phyloP scores from a whole-genome alignment of 1,284 basidiomycete species.

The Puccinia polysora region DNA sequence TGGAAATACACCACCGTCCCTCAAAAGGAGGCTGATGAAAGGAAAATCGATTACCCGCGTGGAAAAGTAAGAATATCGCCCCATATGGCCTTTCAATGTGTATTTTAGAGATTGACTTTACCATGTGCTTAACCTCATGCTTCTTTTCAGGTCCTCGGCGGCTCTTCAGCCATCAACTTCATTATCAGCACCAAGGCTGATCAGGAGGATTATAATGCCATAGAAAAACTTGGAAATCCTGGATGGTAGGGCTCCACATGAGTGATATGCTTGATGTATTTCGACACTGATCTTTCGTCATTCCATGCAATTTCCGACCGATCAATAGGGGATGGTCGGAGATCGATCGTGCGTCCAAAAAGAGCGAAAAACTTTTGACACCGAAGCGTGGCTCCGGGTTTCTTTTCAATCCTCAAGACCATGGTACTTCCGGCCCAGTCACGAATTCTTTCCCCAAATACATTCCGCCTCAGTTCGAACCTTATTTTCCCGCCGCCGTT shows the following conservation, averaged over 20 bases:
- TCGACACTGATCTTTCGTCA: background rate
- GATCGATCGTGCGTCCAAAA: slow-evolving; percentile 33
- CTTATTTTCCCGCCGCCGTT: slow-evolving; percentile 11
- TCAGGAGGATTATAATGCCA: slow-evolving; percentile 22
- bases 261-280: background rate
- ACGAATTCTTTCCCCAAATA: slow-evolving; percentile 32
- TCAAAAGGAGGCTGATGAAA: too few species aligned
- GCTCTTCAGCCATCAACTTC: slow-evolving; percentile 41
- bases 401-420: background rate
- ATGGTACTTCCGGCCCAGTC: slow-evolving; percentile 6
- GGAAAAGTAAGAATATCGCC: slow-evolving; percentile 18
- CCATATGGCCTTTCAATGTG: background rate
- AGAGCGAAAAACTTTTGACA: slow-evolving; percentile 15
- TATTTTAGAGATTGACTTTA: background rate
- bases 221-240: slow-evolving; percentile 38
- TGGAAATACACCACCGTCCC: too few species aligned
- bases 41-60: too few species aligned
- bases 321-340: slow-evolving; percentile 36
- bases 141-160: slow-evolving; percentile 27
- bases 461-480: slow-evolving; percentile 17
- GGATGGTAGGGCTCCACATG: slow-evolving; percentile 14
- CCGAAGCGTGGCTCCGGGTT: background rate
- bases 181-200: slow-evolving; percentile 34
- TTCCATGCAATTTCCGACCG: too few species aligned
- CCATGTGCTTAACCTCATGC: background rate